These are phyloP conservation scores for Blastobotrys chiropterorum DNA, from an alignment of 805 yeast species.

Conservation along the genomic window DNA sequence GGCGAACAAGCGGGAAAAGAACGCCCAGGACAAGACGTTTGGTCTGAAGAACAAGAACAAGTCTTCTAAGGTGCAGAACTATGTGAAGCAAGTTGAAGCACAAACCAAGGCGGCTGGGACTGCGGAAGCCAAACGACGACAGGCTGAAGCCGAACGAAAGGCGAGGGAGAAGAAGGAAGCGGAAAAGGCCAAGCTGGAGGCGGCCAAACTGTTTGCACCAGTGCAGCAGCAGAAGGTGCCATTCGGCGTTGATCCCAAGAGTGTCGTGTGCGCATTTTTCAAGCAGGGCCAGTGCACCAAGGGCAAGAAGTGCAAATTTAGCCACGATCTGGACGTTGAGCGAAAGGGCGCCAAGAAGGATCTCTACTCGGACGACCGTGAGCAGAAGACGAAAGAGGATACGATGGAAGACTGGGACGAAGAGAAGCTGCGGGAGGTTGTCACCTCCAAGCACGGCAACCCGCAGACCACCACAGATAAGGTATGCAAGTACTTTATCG, in stretches of 20 bases:
- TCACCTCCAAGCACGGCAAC: constrained; percentile 89
- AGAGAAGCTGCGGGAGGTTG: constrained; percentile 82
- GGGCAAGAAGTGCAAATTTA: constrained; percentile 71
- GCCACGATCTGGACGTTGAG: constrained; percentile 81
- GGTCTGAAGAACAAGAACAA: constrained; percentile 95
- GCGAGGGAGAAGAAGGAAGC: constrained; percentile 84
- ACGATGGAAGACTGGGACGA: constrained; percentile 98
- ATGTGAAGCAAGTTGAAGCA: constrained; percentile 58
- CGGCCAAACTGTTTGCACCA: constrained; percentile 65
- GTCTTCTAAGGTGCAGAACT: constrained; percentile 81
- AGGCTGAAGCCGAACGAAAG: constrained; percentile 62
- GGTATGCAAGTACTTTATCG: constrained; percentile 89
- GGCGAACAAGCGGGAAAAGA: constrained; percentile 49
- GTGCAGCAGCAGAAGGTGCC: constrained; percentile 78
- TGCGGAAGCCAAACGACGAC: constrained; percentile 55
- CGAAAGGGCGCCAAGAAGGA: constrained; percentile 88
- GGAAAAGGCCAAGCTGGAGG: constrained; percentile 83
- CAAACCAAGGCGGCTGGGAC: constrained; percentile 51
- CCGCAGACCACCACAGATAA: constrained; percentile 90
- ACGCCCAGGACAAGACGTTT: constrained; percentile 81
- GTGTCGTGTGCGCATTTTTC: constrained; percentile 84
- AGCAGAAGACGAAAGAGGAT: constrained; percentile 59
- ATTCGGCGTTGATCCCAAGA: constrained; percentile 96
- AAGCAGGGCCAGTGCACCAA: constrained; percentile 75
- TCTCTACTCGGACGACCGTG: constrained; percentile 82